A percentile compares a stretch with the other conserved stretches of the same genome.
Conservation (phyloP, 495 filamentous ascomycete species). For the Acidomyces sp. region DNA sequence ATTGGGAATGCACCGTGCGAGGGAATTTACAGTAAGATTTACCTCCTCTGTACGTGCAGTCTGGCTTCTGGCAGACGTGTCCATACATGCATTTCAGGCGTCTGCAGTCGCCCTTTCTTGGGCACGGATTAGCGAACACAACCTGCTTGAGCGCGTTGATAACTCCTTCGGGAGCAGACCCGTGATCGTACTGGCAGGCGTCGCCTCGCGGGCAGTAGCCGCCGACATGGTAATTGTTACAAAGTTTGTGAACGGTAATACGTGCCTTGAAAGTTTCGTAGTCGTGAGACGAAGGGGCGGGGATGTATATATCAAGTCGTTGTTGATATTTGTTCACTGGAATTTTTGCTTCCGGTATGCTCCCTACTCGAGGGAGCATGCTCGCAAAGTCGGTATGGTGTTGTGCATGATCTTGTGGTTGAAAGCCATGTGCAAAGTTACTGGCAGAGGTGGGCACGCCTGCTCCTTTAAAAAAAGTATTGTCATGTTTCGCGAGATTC, state of each 20-base stretch:
- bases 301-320: slow-evolving; percentile 21
- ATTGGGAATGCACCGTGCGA: slow-evolving; percentile 1
- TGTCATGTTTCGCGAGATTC: slow-evolving; percentile 4
- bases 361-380: slow-evolving; percentile 4
- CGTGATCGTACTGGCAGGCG: slow-evolving; percentile 22
- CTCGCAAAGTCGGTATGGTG: neutral
- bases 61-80: slow-evolving; percentile 23
- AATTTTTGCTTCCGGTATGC: slow-evolving; percentile 15
- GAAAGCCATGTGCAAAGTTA: too few relatives aligned
- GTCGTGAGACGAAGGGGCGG: slow-evolving; percentile 8
- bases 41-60: slow-evolving; percentile 11
- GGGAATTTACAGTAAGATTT: slow-evolving; percentile 14
- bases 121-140: slow-evolving; percentile 16
- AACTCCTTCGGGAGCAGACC: slow-evolving; percentile 7
- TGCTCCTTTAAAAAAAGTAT: too few relatives aligned
- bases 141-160: slow-evolving; percentile 17
- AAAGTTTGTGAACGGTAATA: slow-evolving; percentile 20
- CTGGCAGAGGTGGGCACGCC: too few relatives aligned
- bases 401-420: neutral
- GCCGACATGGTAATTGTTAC: slow-evolving; percentile 22
- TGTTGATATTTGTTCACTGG: slow-evolving; percentile 21
- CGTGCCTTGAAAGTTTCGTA: slow-evolving; percentile 15
- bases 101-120: slow-evolving; percentile 18
- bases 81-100: slow-evolving; percentile 17
- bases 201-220: slow-evolving; percentile 11